Evolutionary conservation across 495 filamentous ascomycete species (phyloP), one percentile per base, ranked within the genome.

Genomic region (Hypoxylon crocopeplum): DNA sequence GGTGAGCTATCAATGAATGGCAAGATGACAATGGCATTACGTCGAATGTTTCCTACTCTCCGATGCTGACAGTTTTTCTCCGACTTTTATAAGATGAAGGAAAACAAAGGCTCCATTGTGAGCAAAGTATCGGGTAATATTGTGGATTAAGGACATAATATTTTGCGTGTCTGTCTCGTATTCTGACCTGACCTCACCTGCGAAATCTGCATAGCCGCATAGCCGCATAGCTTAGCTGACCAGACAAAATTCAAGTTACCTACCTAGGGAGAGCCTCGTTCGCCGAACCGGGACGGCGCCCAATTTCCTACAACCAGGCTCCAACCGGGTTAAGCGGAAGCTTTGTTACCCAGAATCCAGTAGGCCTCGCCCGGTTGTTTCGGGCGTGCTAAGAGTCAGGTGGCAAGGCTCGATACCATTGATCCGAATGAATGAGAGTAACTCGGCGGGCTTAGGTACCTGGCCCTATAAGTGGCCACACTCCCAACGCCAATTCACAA

Each of bases 41-140:
- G 49, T 64, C 60, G 48, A 64, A 64, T 38, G 50, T 64, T 49
- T 54, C 48, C 38, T 54, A 13, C 36, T 15, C 12, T 52, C 52
- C 41, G 51, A 44, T 42, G 20, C 33, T 64, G 17, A 48, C 45
- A 27, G 38, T 21, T 29, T 48, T 46, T n/a, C 10, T 15, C 48
- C 53, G 41, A 54, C 29, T 40, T 19, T 25, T 17, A 10, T 12
- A 44, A 45, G 8, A 38, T 21, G 5, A 25, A 34, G 41, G n/a
- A 22, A 32, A 36, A 30, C 3, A 20, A 27, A 30, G 33, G 24
- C 8, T n/a, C n/a, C n/a, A n/a, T n/a, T n/a, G n/a, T n/a, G n/a
- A n/a, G n/a, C n/a, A n/a, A n/a, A n/a, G n/a, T n/a, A n/a, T n/a
- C n/a, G n/a, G n/a, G n/a, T n/a, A n/a, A n/a, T n/a, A n/a, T n/a